phyloP scores from a whole-genome alignment of 176 grass and related monocot genomes.

The Microstegium vimineum region DNA sequence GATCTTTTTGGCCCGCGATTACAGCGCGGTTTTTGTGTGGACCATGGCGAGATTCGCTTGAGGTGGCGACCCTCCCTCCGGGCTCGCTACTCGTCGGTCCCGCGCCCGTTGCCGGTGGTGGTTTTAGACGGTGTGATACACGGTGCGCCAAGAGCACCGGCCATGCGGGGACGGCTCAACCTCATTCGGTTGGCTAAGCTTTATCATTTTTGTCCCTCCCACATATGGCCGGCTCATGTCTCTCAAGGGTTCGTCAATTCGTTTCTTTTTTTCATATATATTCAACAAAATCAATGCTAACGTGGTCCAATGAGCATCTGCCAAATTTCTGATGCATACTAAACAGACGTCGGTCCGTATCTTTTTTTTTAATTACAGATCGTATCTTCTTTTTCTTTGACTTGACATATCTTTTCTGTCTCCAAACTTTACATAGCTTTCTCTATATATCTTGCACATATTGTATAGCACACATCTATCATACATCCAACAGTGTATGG shows the following conservation, averaged over 20 bases:
- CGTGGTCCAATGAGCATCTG: not conserved
- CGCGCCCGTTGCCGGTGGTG: not conserved
- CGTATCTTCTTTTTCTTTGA: not conserved
- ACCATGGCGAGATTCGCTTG: constrained; percentile 12
- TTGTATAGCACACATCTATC: not conserved
- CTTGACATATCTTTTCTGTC: not conserved
- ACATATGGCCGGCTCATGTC: not conserved
- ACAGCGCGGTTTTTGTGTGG: not conserved
- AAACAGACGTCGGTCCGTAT: not conserved
- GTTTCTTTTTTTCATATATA: too few relatives aligned
- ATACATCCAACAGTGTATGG: not conserved
- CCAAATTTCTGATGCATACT: not conserved
- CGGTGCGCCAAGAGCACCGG: not conserved
- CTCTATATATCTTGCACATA: not conserved
- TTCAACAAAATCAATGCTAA: not conserved
- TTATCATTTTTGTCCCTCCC: not conserved
- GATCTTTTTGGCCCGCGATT: constrained; percentile 7
- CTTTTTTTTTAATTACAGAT: too few relatives aligned
- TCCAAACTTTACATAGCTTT: not conserved
- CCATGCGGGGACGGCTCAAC: not conserved
- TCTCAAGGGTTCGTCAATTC: too few relatives aligned
- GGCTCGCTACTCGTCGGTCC: not conserved
- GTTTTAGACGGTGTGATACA: constrained; percentile 8
- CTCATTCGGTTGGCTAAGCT: not conserved
- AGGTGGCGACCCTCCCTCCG: not conserved